Base-by-base conservation (phyloP, 352 stramenopile genomes). In the Phytophthora citricola region DNA sequence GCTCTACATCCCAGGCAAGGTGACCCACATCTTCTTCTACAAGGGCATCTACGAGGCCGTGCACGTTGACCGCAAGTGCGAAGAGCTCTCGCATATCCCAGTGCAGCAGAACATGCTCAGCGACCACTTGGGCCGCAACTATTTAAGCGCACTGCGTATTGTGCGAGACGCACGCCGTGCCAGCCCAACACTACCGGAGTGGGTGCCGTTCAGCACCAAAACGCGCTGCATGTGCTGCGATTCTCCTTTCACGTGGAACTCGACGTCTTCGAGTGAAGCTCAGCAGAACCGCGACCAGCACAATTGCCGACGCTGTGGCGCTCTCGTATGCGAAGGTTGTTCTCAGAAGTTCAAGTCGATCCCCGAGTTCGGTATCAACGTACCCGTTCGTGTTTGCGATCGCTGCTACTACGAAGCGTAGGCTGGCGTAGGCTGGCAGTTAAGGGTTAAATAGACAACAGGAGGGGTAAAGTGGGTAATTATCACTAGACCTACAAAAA, bases 201-300 rank as follows among this genome's bases (percentile, higher is more conserved):
- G 88, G 88, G 69, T 92, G 6, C 75, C 83, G 15, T 96, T 92
- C 46, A 86, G 85, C 54, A 94, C 86, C 3, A 91, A 93, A 66
- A 92, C 85, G 27, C 83, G 85, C 12, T 96, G 88, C 72, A 92
- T 94, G 89, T 94, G 85, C 73, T 96, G 89, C 63, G 87, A 95
- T 63, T 87, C 79, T 20, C 86, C 87, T 17, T 96, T 96, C 62
- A 96, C 89, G 45, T 96, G 89, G 89, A 94, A 94, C 63, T 94
- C 86, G 65, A 96, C 88, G 52, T 95, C 87, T n/a, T 89, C 76
- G 20, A 95, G 87, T 50, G 87, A 97, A 50, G 89, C 91, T 2
- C 91, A 97, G 66, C 81, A 92, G 52, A 94, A 94, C 48, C 83
- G 84, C 31, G 91, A 97, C 69, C 90, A 97, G 70, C 89, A 97